Percentiles rank a stretch among this genome's conserved stretches.
phyloP scores from a whole-genome alignment of 306 rosid species.

The Prunus dulcis region DNA sequence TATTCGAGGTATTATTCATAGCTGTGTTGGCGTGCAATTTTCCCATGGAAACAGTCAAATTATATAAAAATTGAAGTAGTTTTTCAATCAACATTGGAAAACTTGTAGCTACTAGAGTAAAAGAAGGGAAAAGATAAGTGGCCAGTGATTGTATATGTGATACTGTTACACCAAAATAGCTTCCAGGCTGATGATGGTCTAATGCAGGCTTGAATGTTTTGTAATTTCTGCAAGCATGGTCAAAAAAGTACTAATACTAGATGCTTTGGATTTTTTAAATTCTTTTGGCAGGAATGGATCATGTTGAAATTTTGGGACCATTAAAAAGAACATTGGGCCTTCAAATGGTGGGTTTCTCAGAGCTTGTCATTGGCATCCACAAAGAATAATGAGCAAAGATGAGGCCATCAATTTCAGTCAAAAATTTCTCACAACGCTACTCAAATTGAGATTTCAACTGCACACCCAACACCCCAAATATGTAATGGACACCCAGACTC shows the following conservation, averaged over 20 bases:
- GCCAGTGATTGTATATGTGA: not conserved
- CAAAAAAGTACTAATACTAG: not conserved
- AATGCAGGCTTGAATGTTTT: no score
- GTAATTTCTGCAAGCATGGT: not conserved
- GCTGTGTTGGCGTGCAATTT: not conserved
- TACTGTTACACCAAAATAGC: not conserved
- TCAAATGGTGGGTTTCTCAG: not conserved
- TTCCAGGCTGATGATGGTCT: not conserved
- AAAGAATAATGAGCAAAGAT: not conserved
- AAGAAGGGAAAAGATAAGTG: not conserved
- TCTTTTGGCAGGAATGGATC: conserved; percentile 1
- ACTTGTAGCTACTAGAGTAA: not conserved
- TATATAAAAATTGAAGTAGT: not conserved
- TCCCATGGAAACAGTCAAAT: not conserved
- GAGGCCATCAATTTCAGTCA: not conserved
- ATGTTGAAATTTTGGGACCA: not conserved
- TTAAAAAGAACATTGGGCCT: not conserved
- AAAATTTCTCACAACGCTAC: not conserved
- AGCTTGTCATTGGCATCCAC: not conserved
- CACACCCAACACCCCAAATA: conserved; percentile 11
- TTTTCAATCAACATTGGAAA: not conserved
- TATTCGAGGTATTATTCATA: not conserved
- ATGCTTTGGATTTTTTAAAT: not conserved
- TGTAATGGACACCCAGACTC: not conserved
- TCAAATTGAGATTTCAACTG: not conserved